These are phyloP conservation scores for Penicillium antarcticum DNA, from an alignment of 495 filamentous ascomycete species.

Conservation along the genomic window DNA sequence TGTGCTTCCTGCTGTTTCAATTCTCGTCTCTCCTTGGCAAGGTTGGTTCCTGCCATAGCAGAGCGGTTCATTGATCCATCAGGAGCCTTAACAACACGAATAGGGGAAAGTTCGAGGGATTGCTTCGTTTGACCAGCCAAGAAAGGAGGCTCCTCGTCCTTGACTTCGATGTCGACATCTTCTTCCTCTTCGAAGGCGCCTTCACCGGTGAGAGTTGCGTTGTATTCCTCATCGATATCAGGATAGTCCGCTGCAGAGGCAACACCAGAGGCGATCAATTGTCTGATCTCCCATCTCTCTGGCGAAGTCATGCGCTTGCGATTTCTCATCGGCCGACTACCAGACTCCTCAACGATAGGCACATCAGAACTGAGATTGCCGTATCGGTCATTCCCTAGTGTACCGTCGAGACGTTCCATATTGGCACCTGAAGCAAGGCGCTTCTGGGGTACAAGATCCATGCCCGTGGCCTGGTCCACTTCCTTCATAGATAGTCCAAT, in stretches of 20 bases:
- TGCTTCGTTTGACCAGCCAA: conserved; percentile 94
- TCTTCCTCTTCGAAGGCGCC: conserved; percentile 92
- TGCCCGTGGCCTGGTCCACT: conserved; percentile 86
- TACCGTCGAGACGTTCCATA: conserved; percentile 71
- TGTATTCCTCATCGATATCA: conserved; percentile 91
- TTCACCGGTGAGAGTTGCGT: conserved; percentile 80
- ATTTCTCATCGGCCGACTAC: conserved; percentile 51
- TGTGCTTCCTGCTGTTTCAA: conserved; percentile 84
- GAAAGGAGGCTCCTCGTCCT: conserved; percentile 96
- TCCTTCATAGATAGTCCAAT: conserved; percentile 96
- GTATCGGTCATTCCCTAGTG: conserved; percentile 46
- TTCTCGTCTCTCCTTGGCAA: conserved; percentile 91
- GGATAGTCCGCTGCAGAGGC: conserved; percentile 90
- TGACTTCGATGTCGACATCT: conserved; percentile 94
- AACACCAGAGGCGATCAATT: conserved; percentile 91
- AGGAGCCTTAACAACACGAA: conserved; percentile 93
- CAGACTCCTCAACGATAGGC: conserved; percentile 63
- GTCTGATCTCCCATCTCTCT: conserved; percentile 95
- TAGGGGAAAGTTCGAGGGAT: conserved; percentile 89
- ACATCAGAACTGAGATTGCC: conserved; percentile 57
- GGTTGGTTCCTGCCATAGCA: conserved; percentile 83
- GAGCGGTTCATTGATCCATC: conserved; percentile 94
- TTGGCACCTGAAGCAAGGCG: conserved; percentile 90
- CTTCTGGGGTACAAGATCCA: conserved; percentile 76
- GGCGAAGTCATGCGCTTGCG: conserved; percentile 95